A percentile compares a stretch with the other conserved stretches of the same genome.
Evolutionary conservation across 2,329 filamentous ascomycete species (phyloP).

Genomic region (Aspergillus fumigatus): DNA sequence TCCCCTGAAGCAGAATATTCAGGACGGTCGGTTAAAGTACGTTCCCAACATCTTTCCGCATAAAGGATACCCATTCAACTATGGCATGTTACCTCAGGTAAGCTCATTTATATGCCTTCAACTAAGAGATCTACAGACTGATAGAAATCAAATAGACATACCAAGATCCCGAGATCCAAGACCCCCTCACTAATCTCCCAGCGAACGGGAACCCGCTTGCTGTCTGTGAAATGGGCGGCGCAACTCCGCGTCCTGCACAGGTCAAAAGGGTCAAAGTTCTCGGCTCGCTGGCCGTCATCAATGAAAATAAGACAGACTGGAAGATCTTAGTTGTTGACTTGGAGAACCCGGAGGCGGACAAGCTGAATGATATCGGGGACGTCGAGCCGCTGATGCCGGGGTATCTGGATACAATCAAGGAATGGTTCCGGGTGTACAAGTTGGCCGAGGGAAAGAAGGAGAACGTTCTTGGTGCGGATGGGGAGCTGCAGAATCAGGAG

Average conservation of each 20-base stretch:
- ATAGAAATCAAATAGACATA: slow-evolving; percentile 60
- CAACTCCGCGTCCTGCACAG: slow-evolving; percentile 80
- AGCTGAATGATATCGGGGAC: slow-evolving; percentile 90
- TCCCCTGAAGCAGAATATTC: slow-evolving; percentile 89
- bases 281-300: slow-evolving; percentile 87
- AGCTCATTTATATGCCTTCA: background rate
- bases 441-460: slow-evolving; percentile 82
- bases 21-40: slow-evolving; percentile 92
- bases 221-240: slow-evolving; percentile 90
- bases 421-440: slow-evolving; percentile 99
- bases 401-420: slow-evolving; percentile 82
- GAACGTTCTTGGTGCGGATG: slow-evolving; percentile 72
- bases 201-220: slow-evolving; percentile 93
- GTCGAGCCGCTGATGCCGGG: slow-evolving; percentile 87
- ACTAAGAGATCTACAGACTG: background rate
- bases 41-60: slow-evolving; percentile 97
- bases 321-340: slow-evolving; percentile 91
- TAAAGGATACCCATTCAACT: slow-evolving; percentile 97
- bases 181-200: slow-evolving; percentile 92
- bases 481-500: slow-evolving; percentile 29
- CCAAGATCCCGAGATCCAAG: slow-evolving; percentile 83
- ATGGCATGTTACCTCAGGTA: slow-evolving; percentile 89
- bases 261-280: slow-evolving; percentile 95
- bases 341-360: slow-evolving; percentile 79
- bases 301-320: slow-evolving; percentile 96